phyloP scores from a whole-genome alignment of 768 basidiomycete genomes.

The Boletus reticuloceps region DNA sequence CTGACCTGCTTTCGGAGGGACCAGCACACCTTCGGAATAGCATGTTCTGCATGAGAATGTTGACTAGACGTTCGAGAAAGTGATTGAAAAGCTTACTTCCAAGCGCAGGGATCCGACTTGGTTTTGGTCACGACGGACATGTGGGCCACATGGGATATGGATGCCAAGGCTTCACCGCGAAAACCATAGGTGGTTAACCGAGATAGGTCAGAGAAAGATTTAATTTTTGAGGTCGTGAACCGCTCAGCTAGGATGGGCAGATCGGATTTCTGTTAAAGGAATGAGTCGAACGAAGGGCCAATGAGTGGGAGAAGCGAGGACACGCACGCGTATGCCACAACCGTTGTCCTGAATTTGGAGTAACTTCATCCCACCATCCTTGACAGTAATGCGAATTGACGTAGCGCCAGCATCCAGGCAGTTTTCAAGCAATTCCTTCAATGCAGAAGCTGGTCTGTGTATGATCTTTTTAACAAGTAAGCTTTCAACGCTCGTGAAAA shows the following conservation, averaged over 20 bases:
- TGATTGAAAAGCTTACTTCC: conserved; percentile 66
- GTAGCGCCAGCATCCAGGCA: conserved; percentile 91
- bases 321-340: conserved; percentile 82
- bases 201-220: conserved; percentile 81
- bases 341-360: conserved; percentile 98
- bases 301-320: neutral
- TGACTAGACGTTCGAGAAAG: neutral
- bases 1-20: conserved; percentile 67
- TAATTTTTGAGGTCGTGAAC: conserved; percentile 93
- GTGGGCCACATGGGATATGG: conserved; percentile 91
- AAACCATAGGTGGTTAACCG: conserved; percentile 90
- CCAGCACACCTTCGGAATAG: conserved; percentile 76
- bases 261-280: conserved; percentile 65
- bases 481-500: neutral
- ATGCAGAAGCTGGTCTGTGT: conserved; percentile 87
- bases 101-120: conserved; percentile 76
- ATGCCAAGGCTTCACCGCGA: conserved; percentile 94
- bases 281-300: neutral
- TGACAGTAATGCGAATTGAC: conserved; percentile 81
- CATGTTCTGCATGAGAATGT: conserved; percentile 53
- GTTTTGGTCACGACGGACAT: conserved; percentile 91
- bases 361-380: conserved; percentile 94
- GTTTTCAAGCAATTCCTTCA: conserved; percentile 96
- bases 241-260: conserved; percentile 89
- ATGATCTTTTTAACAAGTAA: conserved; percentile 58